Percentiles rank a stretch among this genome's conserved stretches.
Evolutionary conservation across 148 eudicot genomes (phyloP).

Genomic region (Cornus florida): DNA sequence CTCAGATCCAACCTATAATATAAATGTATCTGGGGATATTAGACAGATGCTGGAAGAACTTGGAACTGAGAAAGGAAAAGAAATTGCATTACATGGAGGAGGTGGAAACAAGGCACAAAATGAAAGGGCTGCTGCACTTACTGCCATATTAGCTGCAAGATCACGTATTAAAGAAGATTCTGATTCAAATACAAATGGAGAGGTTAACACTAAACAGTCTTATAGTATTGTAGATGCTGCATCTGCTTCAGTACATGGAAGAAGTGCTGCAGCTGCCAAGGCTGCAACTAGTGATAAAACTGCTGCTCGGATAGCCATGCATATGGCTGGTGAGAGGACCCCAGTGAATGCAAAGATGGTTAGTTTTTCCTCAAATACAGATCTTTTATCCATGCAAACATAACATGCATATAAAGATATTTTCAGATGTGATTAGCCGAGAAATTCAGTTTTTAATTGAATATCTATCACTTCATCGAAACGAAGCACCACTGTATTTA

Average conservation of each 20-base stretch:
- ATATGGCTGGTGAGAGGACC: constrained; percentile 94
- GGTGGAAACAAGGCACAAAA: constrained; percentile 90
- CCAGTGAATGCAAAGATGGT: constrained; percentile 97
- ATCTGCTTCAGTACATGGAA: constrained; percentile 96
- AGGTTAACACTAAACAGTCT: constrained; percentile 45
- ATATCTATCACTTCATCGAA: neutral
- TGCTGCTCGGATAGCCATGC: constrained; percentile 96
- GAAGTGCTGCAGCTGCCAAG: constrained; percentile 96
- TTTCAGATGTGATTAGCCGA: neutral
- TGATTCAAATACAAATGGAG: constrained; percentile 44
- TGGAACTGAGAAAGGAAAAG: constrained; percentile 83
- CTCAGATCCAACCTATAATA: constrained; percentile 86
- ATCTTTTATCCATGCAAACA: neutral
- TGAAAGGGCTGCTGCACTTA: constrained; percentile 90
- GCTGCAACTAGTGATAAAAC: constrained; percentile 80
- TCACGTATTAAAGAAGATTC: constrained; percentile 73
- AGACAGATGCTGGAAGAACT: constrained; percentile 96
- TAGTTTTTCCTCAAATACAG: constrained; percentile 29
- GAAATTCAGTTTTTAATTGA: neutral
- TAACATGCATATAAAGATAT: neutral
- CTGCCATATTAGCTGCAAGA: constrained; percentile 78
- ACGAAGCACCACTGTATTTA: neutral
- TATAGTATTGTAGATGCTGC: constrained; percentile 96
- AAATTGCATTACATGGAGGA: constrained; percentile 88
- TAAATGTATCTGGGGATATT: constrained; percentile 83